phyloP scores from a whole-genome alignment of 306 rosid species.

The Vigna hirtella region DNA sequence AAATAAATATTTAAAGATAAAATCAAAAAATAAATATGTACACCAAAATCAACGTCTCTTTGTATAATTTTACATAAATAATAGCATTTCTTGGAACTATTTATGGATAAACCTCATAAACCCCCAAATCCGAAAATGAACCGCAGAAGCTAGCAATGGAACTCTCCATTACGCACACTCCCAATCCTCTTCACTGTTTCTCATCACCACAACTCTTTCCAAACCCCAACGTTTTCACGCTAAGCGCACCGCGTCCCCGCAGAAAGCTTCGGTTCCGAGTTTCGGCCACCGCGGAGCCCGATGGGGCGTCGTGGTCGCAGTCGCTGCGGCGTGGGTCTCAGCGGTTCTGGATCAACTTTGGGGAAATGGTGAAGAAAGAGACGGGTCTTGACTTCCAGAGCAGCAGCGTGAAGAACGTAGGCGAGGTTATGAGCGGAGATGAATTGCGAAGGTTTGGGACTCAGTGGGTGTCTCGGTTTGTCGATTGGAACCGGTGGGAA shows the following conservation, averaged over 20 bases:
- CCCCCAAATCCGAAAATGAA: slow-evolving; percentile 34
- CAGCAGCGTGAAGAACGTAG: slow-evolving; percentile 57
- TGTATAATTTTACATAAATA: no score
- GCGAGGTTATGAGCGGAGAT: slow-evolving; percentile 47
- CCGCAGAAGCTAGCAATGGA: slow-evolving; percentile 54
- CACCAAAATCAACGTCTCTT: no score
- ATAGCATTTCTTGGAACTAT: no score
- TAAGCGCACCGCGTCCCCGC: slow-evolving; percentile 45
- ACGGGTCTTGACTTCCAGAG: slow-evolving; percentile 74
- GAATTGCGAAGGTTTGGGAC: slow-evolving; percentile 65
- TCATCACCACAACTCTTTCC: slow-evolving; percentile 44
- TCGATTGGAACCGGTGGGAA: slow-evolving; percentile 78
- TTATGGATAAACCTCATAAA: slow-evolving; percentile 12
- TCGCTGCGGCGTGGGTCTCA: slow-evolving; percentile 70
- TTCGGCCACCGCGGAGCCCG: slow-evolving; percentile 57
- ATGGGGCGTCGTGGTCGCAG: slow-evolving; percentile 62
- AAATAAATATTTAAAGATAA: no score
- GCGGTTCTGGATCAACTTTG: slow-evolving; percentile 70
- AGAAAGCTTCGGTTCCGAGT: slow-evolving; percentile 63
- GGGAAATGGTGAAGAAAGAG: slow-evolving; percentile 73
- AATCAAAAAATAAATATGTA: no score
- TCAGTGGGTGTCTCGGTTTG: slow-evolving; percentile 58
- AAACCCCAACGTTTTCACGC: slow-evolving; percentile 48
- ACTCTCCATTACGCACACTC: slow-evolving; percentile 43
- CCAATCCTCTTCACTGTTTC: slow-evolving; percentile 63